These are phyloP conservation scores for Candida glucosophila DNA, from an alignment of 1,139 yeast genomes.

Conservation along the genomic window DNA sequence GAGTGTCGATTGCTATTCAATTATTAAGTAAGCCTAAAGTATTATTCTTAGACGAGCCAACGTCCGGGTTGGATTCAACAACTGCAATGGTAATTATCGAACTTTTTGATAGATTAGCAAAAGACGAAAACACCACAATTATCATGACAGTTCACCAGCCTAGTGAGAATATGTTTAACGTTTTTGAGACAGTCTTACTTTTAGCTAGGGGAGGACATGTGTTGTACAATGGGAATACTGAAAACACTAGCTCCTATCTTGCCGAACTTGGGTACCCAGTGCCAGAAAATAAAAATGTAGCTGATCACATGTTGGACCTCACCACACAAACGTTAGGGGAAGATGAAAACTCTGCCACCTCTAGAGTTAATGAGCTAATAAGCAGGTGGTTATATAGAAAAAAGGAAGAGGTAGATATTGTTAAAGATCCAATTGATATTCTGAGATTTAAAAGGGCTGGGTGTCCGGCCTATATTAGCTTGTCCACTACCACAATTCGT, in stretches of 20 bases:
- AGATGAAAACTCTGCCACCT: slow-evolving; percentile 17
- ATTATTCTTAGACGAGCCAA: slow-evolving; percentile 75
- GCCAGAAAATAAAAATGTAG: slow-evolving; percentile 57
- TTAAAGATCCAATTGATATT: slow-evolving; percentile 10
- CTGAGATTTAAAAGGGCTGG: slow-evolving; percentile 11
- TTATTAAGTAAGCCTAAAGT: slow-evolving; percentile 64
- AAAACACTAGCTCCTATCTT: slow-evolving; percentile 37
- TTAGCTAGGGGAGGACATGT: slow-evolving; percentile 68
- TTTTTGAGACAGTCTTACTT: slow-evolving; percentile 60
- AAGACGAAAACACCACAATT: slow-evolving; percentile 55
- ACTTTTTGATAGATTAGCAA: slow-evolving; percentile 49
- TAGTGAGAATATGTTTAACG: slow-evolving; percentile 50
- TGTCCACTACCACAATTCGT: slow-evolving; percentile 23
- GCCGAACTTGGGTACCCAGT: slow-evolving; percentile 38
- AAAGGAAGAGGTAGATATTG: slow-evolving; percentile 3
- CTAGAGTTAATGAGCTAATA: slow-evolving; percentile 28
- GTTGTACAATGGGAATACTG: slow-evolving; percentile 48
- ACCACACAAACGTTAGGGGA: slow-evolving; percentile 42
- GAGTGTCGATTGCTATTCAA: slow-evolving; percentile 78
- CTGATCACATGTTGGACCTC: slow-evolving; percentile 66
- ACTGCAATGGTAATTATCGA: slow-evolving; percentile 65
- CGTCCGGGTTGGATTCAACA: slow-evolving; percentile 79
- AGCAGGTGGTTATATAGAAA: slow-evolving; percentile 23
- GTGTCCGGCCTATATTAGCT: slow-evolving; percentile 17
- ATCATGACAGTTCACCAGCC: slow-evolving; percentile 85